Evolutionary conservation across 192 early-diverging fungal genomes (phyloP).

Genomic region (Phlyctochytrium bullatum): DNA sequence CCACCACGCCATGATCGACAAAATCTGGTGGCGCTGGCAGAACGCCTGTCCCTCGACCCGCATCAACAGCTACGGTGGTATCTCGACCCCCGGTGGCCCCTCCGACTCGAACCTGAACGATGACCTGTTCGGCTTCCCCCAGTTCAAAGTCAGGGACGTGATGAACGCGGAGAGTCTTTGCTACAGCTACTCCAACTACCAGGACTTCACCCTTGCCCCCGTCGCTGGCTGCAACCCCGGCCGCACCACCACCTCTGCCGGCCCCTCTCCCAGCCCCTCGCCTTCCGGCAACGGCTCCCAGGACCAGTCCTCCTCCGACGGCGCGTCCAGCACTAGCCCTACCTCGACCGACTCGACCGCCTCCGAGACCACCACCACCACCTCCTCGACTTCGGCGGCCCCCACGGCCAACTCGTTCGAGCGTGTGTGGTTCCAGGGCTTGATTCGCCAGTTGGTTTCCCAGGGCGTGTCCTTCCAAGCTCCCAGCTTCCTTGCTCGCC

Average conservation of each 20-base stretch:
- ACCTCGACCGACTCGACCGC: too few relatives aligned
- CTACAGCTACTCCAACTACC: neutral
- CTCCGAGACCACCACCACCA: too few relatives aligned
- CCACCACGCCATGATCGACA: slow-evolving; percentile 25
- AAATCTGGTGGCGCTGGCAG: slow-evolving; percentile 22
- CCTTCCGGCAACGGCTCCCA: too few relatives aligned
- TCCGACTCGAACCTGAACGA: too few relatives aligned
- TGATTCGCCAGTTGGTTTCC: neutral
- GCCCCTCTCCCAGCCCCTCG: too few relatives aligned
- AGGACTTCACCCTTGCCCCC: neutral
- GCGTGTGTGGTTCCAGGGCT: neutral
- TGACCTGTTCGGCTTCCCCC: too few relatives aligned
- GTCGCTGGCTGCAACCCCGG: neutral
- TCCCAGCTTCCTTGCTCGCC: neutral
- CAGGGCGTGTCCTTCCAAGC: neutral
- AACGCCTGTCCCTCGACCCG: neutral
- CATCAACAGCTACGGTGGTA: neutral
- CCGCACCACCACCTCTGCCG: neutral
- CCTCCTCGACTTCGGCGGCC: neutral
- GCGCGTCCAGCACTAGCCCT: too few relatives aligned
- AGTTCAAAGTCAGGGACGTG: neutral
- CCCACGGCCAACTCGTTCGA: neutral
- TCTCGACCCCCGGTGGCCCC: too few relatives aligned
- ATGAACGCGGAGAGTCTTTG: neutral
- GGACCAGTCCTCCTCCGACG: too few relatives aligned